Conservation (phyloP, 495 filamentous ascomycete genomes). For the Lasiosphaeriaceae sp. region DNA sequence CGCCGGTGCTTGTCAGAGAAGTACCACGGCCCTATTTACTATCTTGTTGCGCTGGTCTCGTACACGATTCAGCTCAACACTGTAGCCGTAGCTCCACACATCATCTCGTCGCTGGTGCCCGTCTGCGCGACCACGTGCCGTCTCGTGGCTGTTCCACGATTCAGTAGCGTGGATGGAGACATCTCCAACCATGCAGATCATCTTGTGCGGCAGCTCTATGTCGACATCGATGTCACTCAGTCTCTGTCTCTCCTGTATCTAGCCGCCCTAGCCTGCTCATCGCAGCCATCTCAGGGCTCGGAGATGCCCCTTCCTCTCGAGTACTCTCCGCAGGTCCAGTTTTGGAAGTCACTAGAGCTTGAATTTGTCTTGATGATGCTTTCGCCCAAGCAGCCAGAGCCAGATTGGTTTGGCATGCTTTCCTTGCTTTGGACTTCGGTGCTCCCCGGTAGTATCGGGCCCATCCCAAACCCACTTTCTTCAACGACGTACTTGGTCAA, state of each 20-base stretch:
- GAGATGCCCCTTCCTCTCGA: conserved; percentile 7
- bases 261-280: conserved; percentile 35
- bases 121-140: conserved; percentile 36
- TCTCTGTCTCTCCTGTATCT: conserved; percentile 39
- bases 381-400: conserved; percentile 40
- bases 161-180: conserved; percentile 23
- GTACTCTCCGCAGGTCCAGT: conserved; percentile 26
- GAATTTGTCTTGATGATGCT: conserved; percentile 45
- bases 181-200: conserved; percentile 21
- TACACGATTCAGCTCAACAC: conserved; percentile 40
- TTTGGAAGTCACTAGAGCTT: conserved; percentile 44
- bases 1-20: conserved; percentile 37
- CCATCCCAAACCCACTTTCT: conserved; percentile 29
- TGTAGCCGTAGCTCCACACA: conserved; percentile 35
- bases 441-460: conserved; percentile 40
- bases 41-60: conserved; percentile 35
- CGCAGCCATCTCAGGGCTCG: conserved; percentile 5
- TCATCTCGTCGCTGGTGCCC: conserved; percentile 38
- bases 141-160: conserved; percentile 26
- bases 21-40: conserved; percentile 41
- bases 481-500: conserved; percentile 7
- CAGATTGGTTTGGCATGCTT: conserved; percentile 38
- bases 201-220: conserved; percentile 17
- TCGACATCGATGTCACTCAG: conserved; percentile 36
- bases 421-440: conserved; percentile 39